These are phyloP conservation scores for Alliaria petiolata DNA, from an alignment of 345 rosid species.

Conservation along the genomic window DNA sequence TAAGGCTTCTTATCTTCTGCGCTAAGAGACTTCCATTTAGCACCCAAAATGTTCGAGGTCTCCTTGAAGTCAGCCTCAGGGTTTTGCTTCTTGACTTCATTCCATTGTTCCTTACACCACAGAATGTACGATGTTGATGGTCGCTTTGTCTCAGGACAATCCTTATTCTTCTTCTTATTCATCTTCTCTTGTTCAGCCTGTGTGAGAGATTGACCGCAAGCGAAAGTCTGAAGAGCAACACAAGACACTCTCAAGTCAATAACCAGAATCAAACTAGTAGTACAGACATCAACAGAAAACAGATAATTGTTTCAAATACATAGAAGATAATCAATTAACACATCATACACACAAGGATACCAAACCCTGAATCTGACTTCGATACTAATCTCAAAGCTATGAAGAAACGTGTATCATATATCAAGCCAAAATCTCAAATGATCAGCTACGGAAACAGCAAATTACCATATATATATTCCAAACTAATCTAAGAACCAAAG, in stretches of 20 bases:
- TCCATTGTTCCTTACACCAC: slow-evolving; percentile 91
- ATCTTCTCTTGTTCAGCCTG: slow-evolving; percentile 52
- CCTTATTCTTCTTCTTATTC: slow-evolving; percentile 61
- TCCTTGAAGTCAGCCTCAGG: slow-evolving; percentile 91
- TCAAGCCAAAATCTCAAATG: not conserved
- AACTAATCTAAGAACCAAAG: not conserved
- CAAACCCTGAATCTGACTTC: too few species aligned
- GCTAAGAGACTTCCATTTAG: slow-evolving; percentile 75
- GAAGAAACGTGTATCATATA: not conserved
- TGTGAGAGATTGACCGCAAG: slow-evolving; percentile 41
- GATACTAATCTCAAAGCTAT: not conserved
- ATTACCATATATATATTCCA: not conserved
- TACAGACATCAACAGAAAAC: too few species aligned
- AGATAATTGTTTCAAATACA: too few species aligned
- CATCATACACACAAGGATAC: too few species aligned
- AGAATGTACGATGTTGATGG: slow-evolving; percentile 74
- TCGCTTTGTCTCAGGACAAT: slow-evolving; percentile 61
- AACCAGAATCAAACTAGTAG: not conserved
- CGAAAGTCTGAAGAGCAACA: slow-evolving; percentile 46
- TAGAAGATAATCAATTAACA: not conserved
- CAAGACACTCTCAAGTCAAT: slow-evolving; percentile 5
- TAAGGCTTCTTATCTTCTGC: slow-evolving; percentile 92
- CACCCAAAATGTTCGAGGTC: slow-evolving; percentile 62
- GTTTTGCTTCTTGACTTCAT: slow-evolving; percentile 75
- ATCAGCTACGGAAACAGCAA: not conserved